phyloP scores from a whole-genome alignment of 768 basidiomycete genomes.

The Pleurotus platypus region DNA sequence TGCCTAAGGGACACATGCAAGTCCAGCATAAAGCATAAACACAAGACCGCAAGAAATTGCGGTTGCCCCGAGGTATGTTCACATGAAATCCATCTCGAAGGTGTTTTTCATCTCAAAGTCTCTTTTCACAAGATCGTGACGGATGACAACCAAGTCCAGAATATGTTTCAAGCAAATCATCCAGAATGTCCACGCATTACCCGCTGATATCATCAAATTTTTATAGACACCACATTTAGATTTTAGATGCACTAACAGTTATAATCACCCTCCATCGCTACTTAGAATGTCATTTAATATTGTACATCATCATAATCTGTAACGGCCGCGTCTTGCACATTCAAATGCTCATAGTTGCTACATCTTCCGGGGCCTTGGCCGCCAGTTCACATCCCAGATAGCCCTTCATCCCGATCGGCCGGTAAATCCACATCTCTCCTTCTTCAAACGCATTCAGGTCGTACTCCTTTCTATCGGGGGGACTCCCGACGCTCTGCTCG shows the following conservation, averaged over 20 bases:
- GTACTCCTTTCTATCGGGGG: slow-evolving; percentile 38
- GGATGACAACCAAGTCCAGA: slow-evolving; percentile 41
- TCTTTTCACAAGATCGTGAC: slow-evolving; percentile 28
- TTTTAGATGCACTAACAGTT: background rate
- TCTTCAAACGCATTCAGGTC: slow-evolving; percentile 38
- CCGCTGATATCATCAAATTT: slow-evolving; percentile 21
- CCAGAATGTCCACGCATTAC: slow-evolving; percentile 35
- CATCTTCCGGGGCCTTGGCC: slow-evolving; percentile 7
- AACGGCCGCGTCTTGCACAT: background rate
- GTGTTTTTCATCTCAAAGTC: too few species aligned
- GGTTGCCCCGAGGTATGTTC: slow-evolving; percentile 35
- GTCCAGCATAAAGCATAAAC: slow-evolving; percentile 37
- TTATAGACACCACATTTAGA: background rate
- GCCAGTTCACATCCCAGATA: slow-evolving; percentile 23
- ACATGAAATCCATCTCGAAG: background rate
- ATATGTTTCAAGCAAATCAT: slow-evolving; percentile 42
- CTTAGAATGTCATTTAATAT: background rate
- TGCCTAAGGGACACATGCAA: slow-evolving; percentile 35
- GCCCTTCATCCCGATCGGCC: slow-evolving; percentile 41
- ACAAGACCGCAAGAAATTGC: slow-evolving; percentile 39
- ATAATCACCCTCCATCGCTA: background rate
- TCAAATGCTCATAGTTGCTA: slow-evolving; percentile 8
- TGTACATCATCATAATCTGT: background rate
- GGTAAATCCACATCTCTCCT: slow-evolving; percentile 58
- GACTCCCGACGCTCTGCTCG: slow-evolving; percentile 44